Conservation (phyloP, 495 filamentous ascomycete genomes). For the Chaetomium cochliodes region DNA sequence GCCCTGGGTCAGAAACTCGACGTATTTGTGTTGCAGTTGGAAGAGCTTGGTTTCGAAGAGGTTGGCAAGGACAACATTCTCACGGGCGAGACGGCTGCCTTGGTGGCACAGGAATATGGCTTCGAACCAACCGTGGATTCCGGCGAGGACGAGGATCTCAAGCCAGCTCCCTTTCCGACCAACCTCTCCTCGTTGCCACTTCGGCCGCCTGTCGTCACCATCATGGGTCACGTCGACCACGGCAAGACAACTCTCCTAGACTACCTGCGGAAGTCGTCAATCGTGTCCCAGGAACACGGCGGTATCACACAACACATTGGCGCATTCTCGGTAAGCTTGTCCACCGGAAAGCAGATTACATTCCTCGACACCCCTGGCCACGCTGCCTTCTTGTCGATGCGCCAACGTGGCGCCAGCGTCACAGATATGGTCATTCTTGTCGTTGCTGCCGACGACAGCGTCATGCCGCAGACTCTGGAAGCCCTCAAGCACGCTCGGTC, state of each 20-base stretch:
- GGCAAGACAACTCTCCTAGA: constrained; percentile 97
- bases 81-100: constrained; percentile 82
- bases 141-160: constrained; percentile 66
- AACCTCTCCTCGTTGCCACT: constrained; percentile 68
- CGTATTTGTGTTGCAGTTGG: constrained; percentile 71
- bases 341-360: constrained; percentile 81
- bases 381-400: constrained; percentile 93
- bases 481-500: constrained; percentile 89
- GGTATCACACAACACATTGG: constrained; percentile 99
- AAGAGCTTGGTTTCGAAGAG: constrained; percentile 80
- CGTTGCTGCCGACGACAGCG: constrained; percentile 94
- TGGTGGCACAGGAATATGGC: constrained; percentile 90
- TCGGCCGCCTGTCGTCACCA: constrained; percentile 92
- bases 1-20: constrained; percentile 68
- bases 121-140: constrained; percentile 84
- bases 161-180: constrained; percentile 65
- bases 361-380: constrained; percentile 98
- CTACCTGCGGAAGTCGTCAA: constrained; percentile 87
- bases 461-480: constrained; percentile 96
- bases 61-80: constrained; percentile 76
- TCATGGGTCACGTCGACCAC: constrained; percentile 99
- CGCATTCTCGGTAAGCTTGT: constrained; percentile 91
- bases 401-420: constrained; percentile 89
- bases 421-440: constrained; percentile 97
- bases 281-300: constrained; percentile 87